Evolutionary conservation across 2,329 filamentous ascomycete species (phyloP), one percentile per base, ranked within the genome.

Genomic region (Nemania sp.): DNA sequence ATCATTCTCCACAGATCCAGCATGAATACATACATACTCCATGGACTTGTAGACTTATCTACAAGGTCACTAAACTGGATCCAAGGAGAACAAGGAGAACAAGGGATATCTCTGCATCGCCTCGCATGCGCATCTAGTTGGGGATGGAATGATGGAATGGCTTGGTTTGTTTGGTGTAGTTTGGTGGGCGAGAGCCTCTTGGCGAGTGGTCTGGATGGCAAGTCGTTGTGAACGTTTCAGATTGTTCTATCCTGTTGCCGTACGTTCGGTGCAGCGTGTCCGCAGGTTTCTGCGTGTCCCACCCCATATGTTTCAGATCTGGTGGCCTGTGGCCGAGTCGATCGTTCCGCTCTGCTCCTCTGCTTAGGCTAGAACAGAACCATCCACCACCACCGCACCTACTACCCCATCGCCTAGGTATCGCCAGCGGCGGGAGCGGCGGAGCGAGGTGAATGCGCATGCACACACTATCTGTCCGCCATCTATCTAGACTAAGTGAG

Each of bases 201-300:
- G 43, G 55, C 60, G 27, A 56, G 26, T 58, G 61, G 26, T 52
- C 51, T 54, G n/a, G 51, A 47, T 26, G 26, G 1, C 6, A 15
- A 7, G 15, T 29, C 8, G 20, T 20, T 67, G 72, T 69, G 47
- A 43, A 45, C 52, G 73, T 75, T 75, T 75, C 74, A 75, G 58
- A 65, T 72, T 64, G 45, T 71, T 71, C 66, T 68, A 43, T 58
- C 68, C 67, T 49, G 62, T 55, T 70, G 51, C 69, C 69, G 66
- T 67, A 61, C 54, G 62, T 71, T 71, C 67, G 69, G 64, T 64
- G 69, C 67, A 65, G 66, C 62, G 67, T 66, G 58, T 45, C 41
- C 15, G 41, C 11, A n/a, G 18, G 38, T 13, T 41, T 11, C 15
- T 41, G 8, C 38, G 35, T 41, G 7, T 41, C 22, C 45, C 45